phyloP scores from a whole-genome alignment of 345 rosid genomes.

The Euclidium syriacum region DNA sequence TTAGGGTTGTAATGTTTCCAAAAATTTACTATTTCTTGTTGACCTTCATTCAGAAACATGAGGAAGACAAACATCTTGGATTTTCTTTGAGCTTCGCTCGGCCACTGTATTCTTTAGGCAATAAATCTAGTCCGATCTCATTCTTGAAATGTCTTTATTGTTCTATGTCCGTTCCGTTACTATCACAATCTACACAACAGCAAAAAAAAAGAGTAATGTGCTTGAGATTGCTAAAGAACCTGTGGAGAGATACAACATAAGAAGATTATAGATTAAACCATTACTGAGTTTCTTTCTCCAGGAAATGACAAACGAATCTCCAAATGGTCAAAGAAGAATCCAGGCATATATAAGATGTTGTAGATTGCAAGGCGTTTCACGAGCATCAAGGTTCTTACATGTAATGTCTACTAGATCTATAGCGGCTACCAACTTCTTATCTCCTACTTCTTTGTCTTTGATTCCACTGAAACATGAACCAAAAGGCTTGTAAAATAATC shows the following conservation, averaged over 20 bases:
- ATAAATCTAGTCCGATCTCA: constrained; percentile 51
- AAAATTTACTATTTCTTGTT: not conserved
- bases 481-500: too few species aligned
- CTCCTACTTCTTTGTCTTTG: constrained; percentile 68
- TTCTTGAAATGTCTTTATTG: constrained; percentile 27
- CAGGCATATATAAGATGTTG: constrained; percentile 71
- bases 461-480: constrained; percentile 51
- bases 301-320: constrained; percentile 73
- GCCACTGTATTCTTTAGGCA: constrained; percentile 80
- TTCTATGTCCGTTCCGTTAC: constrained; percentile 56
- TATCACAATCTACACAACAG: constrained; percentile 51
- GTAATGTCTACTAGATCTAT: constrained; percentile 61
- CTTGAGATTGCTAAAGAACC: not conserved
- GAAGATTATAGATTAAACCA: constrained; percentile 37
- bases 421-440: constrained; percentile 55
- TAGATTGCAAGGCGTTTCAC: constrained; percentile 81
- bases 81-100: constrained; percentile 47
- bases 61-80: constrained; percentile 59
- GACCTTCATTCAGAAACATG: constrained; percentile 27
- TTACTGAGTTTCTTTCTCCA: constrained; percentile 82
- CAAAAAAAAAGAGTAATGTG: not conserved
- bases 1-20: not conserved
- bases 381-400: constrained; percentile 68
- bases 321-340: constrained; percentile 69
- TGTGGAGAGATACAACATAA: not conserved